Evolutionary conservation across 129 eudicot genomes (phyloP), one percentile per base, ranked within the genome.

Genomic region (Solidago caesia): DNA sequence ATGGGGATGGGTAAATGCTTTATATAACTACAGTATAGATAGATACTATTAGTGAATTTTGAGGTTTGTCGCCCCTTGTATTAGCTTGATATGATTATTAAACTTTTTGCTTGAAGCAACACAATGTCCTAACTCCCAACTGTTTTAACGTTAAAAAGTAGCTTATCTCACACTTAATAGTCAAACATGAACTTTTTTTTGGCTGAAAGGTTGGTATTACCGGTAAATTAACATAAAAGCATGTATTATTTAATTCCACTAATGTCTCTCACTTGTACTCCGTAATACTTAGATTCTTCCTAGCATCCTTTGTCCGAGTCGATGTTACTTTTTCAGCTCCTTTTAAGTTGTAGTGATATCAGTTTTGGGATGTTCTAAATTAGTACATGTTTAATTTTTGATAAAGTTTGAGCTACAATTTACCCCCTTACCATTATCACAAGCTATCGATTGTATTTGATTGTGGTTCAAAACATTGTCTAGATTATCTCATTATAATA

Each of bases 401-500:
- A 16, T 10, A 13, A 33, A 26, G 9, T n/a, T 7, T 29, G 8
- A 73, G 68, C 57, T 43, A 43, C 13, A 72, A 43, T 6, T 44
- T 33, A 33, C 26, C n/a, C 53, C 29, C 8, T 44, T 59, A 4
- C 68, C 68, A 45, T 73, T 33, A 1, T 70, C 39, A 25, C 11
- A 16, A 61, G 21, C 58, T 7, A 75, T 42, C 29, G 2, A 8
- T 25, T 42, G 67, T 65, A 43, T 42, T 33, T 12, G 64, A 75
- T 67, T 8, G 66, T 67, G 68, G 58, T 9, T 74, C 68, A 8
- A 47, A 57, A 14, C 49, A 67, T 56, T 25, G 25, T 13, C 10
- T 33, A 33, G 39, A 2, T 12, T 67, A 39, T 68, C 14, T 47
- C 16, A 16, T 61, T 51, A 16, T 70, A 49, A 78, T n/a, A 57